A percentile compares a stretch with the other conserved stretches of the same genome.
phyloP scores from a whole-genome alignment of 1,284 basidiomycete species.

The Fomitopsis schrenkii region DNA sequence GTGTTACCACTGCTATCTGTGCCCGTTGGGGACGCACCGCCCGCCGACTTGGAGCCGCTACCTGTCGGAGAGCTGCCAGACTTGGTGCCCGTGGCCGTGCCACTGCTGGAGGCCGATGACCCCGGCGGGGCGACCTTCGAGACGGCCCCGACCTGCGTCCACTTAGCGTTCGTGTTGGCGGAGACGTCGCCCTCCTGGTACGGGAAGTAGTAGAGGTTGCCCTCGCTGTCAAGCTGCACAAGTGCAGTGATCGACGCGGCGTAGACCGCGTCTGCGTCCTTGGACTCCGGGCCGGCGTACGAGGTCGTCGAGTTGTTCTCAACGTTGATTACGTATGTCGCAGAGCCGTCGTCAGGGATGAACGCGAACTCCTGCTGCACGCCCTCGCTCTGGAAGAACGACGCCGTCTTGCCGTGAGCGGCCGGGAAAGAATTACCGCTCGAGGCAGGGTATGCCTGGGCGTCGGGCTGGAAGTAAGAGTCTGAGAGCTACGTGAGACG shows the following conservation, averaged over 20 bases:
- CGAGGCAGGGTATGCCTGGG: slow-evolving; percentile 58
- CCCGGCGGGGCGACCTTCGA: slow-evolving; percentile 25
- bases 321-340: slow-evolving; percentile 78
- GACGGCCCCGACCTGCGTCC: slow-evolving; percentile 38
- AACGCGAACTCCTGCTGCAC: slow-evolving; percentile 84
- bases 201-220: slow-evolving; percentile 65
- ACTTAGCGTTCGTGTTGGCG: slow-evolving; percentile 45
- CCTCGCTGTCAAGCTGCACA: slow-evolving; percentile 72
- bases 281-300: slow-evolving; percentile 61
- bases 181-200: slow-evolving; percentile 46
- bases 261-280: slow-evolving; percentile 69
- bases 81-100: slow-evolving; percentile 6
- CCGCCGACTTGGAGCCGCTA: background rate
- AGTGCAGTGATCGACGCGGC: slow-evolving; percentile 67
- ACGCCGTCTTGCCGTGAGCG: slow-evolving; percentile 69
- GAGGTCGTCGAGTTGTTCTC: slow-evolving; percentile 76
- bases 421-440: slow-evolving; percentile 65
- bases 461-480: slow-evolving; percentile 32
- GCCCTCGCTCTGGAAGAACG: slow-evolving; percentile 64
- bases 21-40: background rate
- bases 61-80: background rate
- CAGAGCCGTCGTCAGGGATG: slow-evolving; percentile 77
- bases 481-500: slow-evolving; percentile 33
- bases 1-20: background rate
- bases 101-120: slow-evolving; percentile 3